Conservation (phyloP, 139 green algal species). For the Coelastrella sp. region DNA sequence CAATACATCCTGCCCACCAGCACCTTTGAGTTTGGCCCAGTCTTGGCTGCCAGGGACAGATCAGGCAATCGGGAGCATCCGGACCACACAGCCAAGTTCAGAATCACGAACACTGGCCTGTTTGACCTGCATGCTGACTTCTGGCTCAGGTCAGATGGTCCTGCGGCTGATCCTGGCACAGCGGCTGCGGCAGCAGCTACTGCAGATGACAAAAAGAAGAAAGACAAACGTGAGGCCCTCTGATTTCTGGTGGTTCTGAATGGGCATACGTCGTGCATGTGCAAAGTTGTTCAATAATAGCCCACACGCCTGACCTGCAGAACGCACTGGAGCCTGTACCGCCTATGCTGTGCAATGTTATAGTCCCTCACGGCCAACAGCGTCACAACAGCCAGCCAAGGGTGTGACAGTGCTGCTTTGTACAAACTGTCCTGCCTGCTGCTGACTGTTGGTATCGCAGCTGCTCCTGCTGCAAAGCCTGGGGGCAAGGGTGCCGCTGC, state of each 20-base stretch:
- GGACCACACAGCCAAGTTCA: slow-evolving; percentile 74
- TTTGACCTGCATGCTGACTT: slow-evolving; percentile 78
- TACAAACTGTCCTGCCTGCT: not conserved
- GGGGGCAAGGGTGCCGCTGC: slow-evolving; percentile 26
- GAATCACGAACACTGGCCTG: slow-evolving; percentile 87
- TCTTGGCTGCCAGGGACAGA: slow-evolving; percentile 63
- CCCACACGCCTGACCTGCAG: too few species aligned
- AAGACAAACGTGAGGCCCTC: not conserved
- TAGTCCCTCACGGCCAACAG: too few species aligned
- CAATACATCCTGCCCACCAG: slow-evolving; percentile 71
- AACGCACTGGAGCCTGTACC: too few species aligned
- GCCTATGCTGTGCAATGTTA: too few species aligned
- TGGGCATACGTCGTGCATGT: too few species aligned
- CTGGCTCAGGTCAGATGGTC: slow-evolving; percentile 62
- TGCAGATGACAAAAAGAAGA: slow-evolving; percentile 15
- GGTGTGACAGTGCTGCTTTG: too few species aligned
- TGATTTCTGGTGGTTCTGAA: not conserved
- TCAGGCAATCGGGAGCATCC: slow-evolving; percentile 62
- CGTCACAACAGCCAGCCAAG: too few species aligned
- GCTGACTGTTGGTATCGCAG: not conserved
- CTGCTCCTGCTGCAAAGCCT: not conserved
- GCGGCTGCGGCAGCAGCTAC: slow-evolving; percentile 5
- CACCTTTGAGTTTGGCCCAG: slow-evolving; percentile 85
- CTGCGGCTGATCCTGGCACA: slow-evolving; percentile 32
- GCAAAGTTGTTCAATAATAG: too few species aligned